These are phyloP conservation scores for Fragosphaeria purpurea DNA, from an alignment of 2,329 filamentous ascomycete genomes.

Conservation along the genomic window DNA sequence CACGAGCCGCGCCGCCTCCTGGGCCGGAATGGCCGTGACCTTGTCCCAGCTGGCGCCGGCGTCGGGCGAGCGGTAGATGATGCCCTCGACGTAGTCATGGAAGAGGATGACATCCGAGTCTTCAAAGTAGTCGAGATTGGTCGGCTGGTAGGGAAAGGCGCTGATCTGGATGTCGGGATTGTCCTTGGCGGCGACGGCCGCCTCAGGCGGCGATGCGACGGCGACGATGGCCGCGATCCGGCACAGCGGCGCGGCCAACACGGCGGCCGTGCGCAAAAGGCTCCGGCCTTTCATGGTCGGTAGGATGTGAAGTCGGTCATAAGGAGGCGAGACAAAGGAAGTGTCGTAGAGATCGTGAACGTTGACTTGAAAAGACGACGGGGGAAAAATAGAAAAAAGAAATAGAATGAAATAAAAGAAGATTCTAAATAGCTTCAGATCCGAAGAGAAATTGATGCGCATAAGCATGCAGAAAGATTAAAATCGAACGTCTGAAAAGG, in stretches of 20 bases:
- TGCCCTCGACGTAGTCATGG: conserved; percentile 52
- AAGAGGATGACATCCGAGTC: conserved; percentile 75
- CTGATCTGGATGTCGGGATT: conserved; percentile 56
- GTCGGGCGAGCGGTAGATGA: conserved; percentile 69
- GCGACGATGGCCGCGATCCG: background rate
- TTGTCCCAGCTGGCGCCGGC: conserved; percentile 69
- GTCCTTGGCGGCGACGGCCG: conserved; percentile 45
- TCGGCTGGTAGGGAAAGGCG: conserved; percentile 56
- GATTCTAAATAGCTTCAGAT: too few relatives aligned
- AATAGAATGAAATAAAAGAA: too few relatives aligned
- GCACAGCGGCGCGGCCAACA: conserved; percentile 38
- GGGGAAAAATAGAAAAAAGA: too few relatives aligned
- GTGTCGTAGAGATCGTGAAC: too few relatives aligned
- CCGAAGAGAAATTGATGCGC: background rate
- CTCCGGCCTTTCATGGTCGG: conserved; percentile 46
- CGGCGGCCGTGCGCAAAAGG: conserved; percentile 34
- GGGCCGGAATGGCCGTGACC: conserved; percentile 54
- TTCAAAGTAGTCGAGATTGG: conserved; percentile 78
- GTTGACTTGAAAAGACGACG: too few relatives aligned
- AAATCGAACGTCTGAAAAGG: background rate
- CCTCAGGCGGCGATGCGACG: conserved; percentile 21
- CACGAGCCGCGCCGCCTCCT: conserved; percentile 51
- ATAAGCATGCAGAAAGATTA: background rate
- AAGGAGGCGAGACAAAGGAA: background rate
- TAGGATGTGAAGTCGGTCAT: background rate